phyloP scores from a whole-genome alignment of 306 rosid species.

The Carpinus fangiana region DNA sequence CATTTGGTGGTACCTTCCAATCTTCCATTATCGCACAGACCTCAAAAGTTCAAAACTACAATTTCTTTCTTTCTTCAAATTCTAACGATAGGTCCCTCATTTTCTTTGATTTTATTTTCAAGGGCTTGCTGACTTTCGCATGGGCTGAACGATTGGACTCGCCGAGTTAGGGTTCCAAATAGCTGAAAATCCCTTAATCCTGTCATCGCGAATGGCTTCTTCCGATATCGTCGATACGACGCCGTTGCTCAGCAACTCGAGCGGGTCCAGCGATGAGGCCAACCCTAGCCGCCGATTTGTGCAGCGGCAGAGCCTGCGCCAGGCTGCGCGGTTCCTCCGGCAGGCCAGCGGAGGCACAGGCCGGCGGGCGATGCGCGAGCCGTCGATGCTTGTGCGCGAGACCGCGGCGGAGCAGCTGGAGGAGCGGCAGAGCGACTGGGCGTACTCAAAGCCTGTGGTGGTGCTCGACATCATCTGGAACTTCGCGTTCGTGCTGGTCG shows the following conservation, averaged over 20 bases:
- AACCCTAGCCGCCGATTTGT: constrained; percentile 53
- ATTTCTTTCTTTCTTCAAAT: neutral
- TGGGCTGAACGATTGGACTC: constrained; percentile 35
- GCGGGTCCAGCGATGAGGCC: constrained; percentile 54
- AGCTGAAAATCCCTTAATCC: neutral
- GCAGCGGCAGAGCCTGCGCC: constrained; percentile 77
- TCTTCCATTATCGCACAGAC: neutral
- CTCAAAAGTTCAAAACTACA: neutral
- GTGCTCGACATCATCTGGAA: constrained; percentile 88
- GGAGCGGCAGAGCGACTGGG: constrained; percentile 98
- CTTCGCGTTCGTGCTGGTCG: constrained; percentile 69
- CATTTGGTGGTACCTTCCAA: neutral
- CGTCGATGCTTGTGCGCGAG: constrained; percentile 86
- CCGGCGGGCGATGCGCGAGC: constrained; percentile 84
- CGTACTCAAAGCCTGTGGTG: constrained; percentile 89
- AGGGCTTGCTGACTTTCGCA: constrained; percentile 3
- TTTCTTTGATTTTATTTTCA: neutral
- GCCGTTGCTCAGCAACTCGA: constrained; percentile 60
- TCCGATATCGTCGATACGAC: constrained; percentile 69
- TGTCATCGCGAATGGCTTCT: constrained; percentile 42
- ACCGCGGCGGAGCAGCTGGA: constrained; percentile 94
- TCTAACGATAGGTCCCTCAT: neutral
- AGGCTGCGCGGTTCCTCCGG: constrained; percentile 84
- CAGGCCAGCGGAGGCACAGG: constrained; percentile 64
- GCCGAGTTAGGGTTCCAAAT: constrained; percentile 25